Evolutionary conservation across 1,284 basidiomycete genomes (phyloP), one percentile per base, ranked within the genome.

Genomic region (Apiotrichum porosum): DNA sequence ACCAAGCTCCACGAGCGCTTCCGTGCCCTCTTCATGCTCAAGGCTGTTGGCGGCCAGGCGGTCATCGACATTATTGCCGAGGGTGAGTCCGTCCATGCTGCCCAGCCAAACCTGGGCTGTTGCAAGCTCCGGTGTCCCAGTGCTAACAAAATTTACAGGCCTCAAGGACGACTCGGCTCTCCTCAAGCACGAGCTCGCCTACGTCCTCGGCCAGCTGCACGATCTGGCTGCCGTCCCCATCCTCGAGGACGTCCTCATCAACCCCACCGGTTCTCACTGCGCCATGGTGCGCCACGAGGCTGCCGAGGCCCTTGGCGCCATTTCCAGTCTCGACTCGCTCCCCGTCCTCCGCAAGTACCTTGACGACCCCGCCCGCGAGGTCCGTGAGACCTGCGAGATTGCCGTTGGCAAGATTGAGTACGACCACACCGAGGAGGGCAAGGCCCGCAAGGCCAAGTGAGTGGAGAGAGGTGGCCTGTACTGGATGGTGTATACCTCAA

Each of bases 221-320:
- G 80, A 81, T 39, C 65, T 74, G 0, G 78, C 78, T 10, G 95
- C 94, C 0, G 77, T 98, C 14, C 84, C 89, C 3, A 79, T 82
- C 14, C 80, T 99, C 4, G 85, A 88, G 69, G 71, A 76, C 3
- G 86, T 95, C 6, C 79, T 99, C 26, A 76, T 80, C 51, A 91
- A 98, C 74, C 49, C 55, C 2, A 48, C 58, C 10, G 63, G 60
- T 9, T 26, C 55, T 44, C 72, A 74, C 51, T 72, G 72, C 51
- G 85, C 90, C 1, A 99, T 99, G 95, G 95, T 98, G 49, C 80
- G 94, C 47, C 94, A 99, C 76, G 94, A 99, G 86, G 93, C 95
- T 21, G 95, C 95, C 17, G 95, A 99, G 76, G 94, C 95, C 3
- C 86, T 99, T 78, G 95, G 94, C 36, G 95, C 95, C 2, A 90